Evolutionary conservation across 371 early-diverging fungal species (phyloP), one percentile per base, ranked within the genome.

Genomic region (Mucor saturninus): DNA sequence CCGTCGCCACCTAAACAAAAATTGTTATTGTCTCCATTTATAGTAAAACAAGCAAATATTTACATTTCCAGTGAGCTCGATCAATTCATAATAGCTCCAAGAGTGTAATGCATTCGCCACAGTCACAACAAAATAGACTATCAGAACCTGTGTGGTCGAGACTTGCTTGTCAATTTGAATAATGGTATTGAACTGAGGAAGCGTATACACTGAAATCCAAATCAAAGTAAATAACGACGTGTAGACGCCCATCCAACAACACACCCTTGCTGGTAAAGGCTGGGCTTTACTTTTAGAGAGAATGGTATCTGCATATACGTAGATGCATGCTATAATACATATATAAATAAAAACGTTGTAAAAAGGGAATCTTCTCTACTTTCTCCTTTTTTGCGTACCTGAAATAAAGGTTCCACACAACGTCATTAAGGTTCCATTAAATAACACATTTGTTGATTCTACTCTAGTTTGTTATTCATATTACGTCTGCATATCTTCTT

Each of bases 391-490:
- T n/a, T 15, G 54, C 61, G 69, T 73, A 75, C 80, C 67, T 69
- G 83, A 85, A 29, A 85, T 68, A 52, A 78, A 72, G 5, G 87
- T 85, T 28, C 85, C 86, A 29, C 74, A 60, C 11, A 87, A 53
- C 5, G 84, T 83, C 55, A 84, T 53, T 14, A 83, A 14, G 32
- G 81, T 81, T 11, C 86, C 87, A 50, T 79, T 29, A 31, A 74
- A 55, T 37, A 76, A 54, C 1, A 35, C 42, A 49, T 29, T 56
- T 56, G 45, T 6, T 40, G 42, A 11, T 28, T 55, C 40, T 42
- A n/a, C 43, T 42, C 14, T 5, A n/a, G 21, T 10, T 42, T 10
- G 43, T 35, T 35, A 35, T 35, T 35, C 1, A 35, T 35, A 35
- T 35, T 39, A 45, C 30, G 62, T 54, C 38, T 21, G 58, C 40